Evolutionary conservation across 2,329 filamentous ascomycete species (phyloP), one percentile per base, ranked within the genome.

Genomic region (Alternaria sp.): DNA sequence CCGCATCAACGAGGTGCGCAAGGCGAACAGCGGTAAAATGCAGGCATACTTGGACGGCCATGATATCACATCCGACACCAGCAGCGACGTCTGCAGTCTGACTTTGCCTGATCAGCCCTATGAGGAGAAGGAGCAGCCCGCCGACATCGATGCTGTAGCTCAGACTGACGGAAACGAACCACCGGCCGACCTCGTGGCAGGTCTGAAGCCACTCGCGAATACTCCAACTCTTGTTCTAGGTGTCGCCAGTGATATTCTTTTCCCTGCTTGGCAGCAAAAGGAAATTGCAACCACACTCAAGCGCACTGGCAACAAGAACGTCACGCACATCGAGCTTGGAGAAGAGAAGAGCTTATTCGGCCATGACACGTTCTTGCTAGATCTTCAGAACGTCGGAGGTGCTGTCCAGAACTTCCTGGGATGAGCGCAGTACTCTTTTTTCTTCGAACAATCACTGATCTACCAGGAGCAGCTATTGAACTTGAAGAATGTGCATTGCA

Each of bases 261-360:
- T 99, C 81, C 96, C 96, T 0, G 93, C 96, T 0, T 99, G 96
- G 95, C 96, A 99, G 83, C 96, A 99, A 83, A 88, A 92, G 57
- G 96, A 99, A 80, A 90, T 99, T 65, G 95, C 94, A 4, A 90
- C 95, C 74, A 91, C 95, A 3, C 83, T 99, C 67, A 88, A 89
- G 63, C 86, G 87, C 32, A 87, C 87, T 0, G 96, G 96, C 1
- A 98, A 97, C 75, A 85, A 88, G 65, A 88, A 87, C 30, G 94
- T 99, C 1, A 90, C 89, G 47, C 93, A 99, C 80, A 87, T 96
- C 13, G 96, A 99, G 83, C 83, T 99, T 54, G 96, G 94, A 32
- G 93, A 98, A 82, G 93, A 98, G 81, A 88, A 96, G 80, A 97
- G 93, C 74, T 82, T 97, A 73, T 99, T 99, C 78, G 96, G 96